A percentile compares a stretch with the other conserved stretches of the same genome.
These are phyloP conservation scores for Phytophthora foliorum DNA, from an alignment of 352 stramenopile genomes.

Conservation along the genomic window DNA sequence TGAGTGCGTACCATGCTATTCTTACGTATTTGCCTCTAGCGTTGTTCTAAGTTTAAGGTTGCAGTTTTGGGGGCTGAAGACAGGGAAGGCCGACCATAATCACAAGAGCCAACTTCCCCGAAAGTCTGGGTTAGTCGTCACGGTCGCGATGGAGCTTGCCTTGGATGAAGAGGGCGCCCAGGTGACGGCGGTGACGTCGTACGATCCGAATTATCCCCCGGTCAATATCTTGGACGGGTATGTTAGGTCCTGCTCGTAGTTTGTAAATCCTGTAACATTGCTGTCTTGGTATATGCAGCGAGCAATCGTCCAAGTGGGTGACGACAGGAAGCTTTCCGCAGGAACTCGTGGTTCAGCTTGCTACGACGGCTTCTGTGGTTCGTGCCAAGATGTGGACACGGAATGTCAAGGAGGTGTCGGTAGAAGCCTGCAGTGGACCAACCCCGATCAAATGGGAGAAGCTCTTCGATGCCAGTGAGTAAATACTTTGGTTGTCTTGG, in stretches of 20 bases:
- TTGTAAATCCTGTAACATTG: not conserved
- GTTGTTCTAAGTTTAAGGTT: conserved; percentile 38
- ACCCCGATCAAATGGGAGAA: conserved; percentile 87
- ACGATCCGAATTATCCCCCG: conserved; percentile 72
- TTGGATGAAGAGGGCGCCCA: conserved; percentile 86
- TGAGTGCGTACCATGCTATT: conserved; percentile 37
- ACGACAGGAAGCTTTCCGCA: conserved; percentile 87
- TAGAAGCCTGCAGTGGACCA: conserved; percentile 75
- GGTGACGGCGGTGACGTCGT: conserved; percentile 84
- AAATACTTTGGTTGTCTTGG: not conserved
- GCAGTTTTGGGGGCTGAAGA: conserved; percentile 7
- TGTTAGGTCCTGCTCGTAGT: not conserved
- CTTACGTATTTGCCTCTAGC: conserved; percentile 21
- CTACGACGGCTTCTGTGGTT: conserved; percentile 80
- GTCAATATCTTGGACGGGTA: conserved; percentile 87
- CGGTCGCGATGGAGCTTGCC: conserved; percentile 73
- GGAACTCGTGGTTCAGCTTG: conserved; percentile 83
- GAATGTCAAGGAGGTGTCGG: conserved; percentile 76
- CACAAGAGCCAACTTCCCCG: not conserved
- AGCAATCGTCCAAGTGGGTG: conserved; percentile 82
- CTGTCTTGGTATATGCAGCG: conserved; percentile 37
- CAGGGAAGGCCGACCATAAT: conserved; percentile 14
- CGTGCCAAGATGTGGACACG: conserved; percentile 84
- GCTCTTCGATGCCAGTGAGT: conserved; percentile 76
- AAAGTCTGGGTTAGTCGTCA: conserved; percentile 3